A percentile compares a stretch with the other conserved stretches of the same genome.
These are phyloP conservation scores for Coniochaeta sp. DNA, from an alignment of 2,329 filamentous ascomycete species.

Conservation along the genomic window DNA sequence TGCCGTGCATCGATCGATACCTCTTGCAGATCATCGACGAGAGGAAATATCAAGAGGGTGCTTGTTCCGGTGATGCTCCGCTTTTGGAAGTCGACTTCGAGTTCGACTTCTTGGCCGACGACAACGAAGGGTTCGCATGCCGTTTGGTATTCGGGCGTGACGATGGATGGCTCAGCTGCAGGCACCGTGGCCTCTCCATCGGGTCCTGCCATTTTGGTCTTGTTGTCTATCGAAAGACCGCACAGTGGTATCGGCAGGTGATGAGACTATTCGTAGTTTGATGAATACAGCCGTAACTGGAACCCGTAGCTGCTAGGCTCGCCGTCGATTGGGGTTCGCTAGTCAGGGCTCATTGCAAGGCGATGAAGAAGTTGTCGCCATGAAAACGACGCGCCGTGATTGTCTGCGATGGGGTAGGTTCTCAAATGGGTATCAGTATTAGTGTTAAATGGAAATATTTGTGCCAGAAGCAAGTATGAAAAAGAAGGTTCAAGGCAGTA, in stretches of 20 bases:
- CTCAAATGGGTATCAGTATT: not conserved
- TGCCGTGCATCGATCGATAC: slow-evolving; percentile 57
- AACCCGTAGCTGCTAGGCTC: not conserved
- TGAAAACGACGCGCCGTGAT: not conserved
- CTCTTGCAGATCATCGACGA: slow-evolving; percentile 48
- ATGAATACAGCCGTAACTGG: not conserved
- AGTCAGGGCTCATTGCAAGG: not conserved
- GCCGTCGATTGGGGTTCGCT: not conserved
- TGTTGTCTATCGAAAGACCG: not conserved
- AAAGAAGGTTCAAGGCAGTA: not conserved
- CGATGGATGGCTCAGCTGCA: slow-evolving; percentile 6
- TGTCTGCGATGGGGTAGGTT: not conserved
- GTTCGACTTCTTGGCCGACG: slow-evolving; percentile 77
- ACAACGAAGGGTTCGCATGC: slow-evolving; percentile 40
- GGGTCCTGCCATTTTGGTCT: not conserved
- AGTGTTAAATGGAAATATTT: not conserved
- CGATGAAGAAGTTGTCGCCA: not conserved
- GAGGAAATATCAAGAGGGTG: slow-evolving; percentile 68
- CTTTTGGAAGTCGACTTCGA: slow-evolving; percentile 80
- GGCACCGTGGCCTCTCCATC: not conserved
- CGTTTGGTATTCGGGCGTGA: slow-evolving; percentile 5
- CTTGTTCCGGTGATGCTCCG: slow-evolving; percentile 70
- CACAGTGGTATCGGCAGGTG: not conserved
- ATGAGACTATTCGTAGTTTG: not conserved
- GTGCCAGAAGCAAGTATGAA: not conserved